These are phyloP conservation scores for Musa troglodytarum DNA, from an alignment of 176 grass and related monocot genomes.

Conservation along the genomic window DNA sequence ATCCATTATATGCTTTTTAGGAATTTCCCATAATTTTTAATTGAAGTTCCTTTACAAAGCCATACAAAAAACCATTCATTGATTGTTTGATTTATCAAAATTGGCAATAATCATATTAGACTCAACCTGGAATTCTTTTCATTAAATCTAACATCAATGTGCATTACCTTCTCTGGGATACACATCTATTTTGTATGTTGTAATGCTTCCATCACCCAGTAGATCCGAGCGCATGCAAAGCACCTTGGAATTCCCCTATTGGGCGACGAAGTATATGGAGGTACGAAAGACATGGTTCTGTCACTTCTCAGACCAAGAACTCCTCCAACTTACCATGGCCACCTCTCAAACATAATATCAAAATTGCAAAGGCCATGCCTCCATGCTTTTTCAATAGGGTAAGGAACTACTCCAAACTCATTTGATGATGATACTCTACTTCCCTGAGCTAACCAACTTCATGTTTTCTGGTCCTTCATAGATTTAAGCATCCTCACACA, in stretches of 20 bases:
- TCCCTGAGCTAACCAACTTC: not conserved
- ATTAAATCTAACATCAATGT: not conserved
- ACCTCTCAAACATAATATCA: slow-evolving; percentile 41
- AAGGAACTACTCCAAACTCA: slow-evolving; percentile 11
- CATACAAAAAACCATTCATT: too few species aligned
- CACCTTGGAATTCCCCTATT: slow-evolving; percentile 70
- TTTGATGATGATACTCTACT: not conserved
- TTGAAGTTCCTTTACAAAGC: too few species aligned
- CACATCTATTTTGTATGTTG: slow-evolving; percentile 2
- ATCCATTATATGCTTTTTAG: too few species aligned
- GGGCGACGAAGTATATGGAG: slow-evolving; percentile 88
- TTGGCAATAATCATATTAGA: not conserved
- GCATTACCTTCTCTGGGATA: not conserved
- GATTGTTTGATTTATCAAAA: not conserved
- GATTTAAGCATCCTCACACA: slow-evolving; percentile 77
- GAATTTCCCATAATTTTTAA: too few species aligned
- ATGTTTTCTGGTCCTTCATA: slow-evolving; percentile 18
- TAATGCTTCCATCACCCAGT: not conserved
- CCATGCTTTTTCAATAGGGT: slow-evolving; percentile 87
- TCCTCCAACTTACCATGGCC: slow-evolving; percentile 34
- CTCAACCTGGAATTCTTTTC: not conserved
- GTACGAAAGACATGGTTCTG: slow-evolving; percentile 63
- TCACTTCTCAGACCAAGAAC: slow-evolving; percentile 56
- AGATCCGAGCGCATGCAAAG: slow-evolving; percentile 89
- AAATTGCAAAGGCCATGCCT: slow-evolving; percentile 80